Conservation (phyloP, 1,284 basidiomycete species). For the Marasmius sp. region DNA sequence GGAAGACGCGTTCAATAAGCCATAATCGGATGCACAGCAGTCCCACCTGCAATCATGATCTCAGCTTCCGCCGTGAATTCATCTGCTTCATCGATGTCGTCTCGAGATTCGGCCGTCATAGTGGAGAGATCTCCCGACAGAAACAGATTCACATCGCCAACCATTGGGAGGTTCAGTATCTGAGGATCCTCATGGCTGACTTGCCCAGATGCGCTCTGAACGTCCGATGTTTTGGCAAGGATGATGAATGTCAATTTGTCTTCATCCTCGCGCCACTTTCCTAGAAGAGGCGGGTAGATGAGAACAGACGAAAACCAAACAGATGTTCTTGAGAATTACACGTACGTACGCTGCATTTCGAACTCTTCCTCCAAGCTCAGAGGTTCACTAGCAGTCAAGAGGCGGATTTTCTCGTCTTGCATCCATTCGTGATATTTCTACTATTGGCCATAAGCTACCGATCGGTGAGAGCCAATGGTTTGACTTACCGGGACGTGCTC, state of each 20-base stretch:
- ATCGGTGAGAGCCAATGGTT: neutral
- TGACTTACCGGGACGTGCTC: conserved; percentile 62
- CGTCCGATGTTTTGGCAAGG: conserved; percentile 43
- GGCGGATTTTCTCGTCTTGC: conserved; percentile 72
- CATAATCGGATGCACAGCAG: neutral
- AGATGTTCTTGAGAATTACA: neutral
- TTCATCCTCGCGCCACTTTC: conserved; percentile 83
- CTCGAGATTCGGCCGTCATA: neutral
- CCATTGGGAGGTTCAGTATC: conserved; percentile 64
- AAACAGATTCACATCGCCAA: conserved; percentile 94
- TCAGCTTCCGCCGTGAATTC: conserved; percentile 64
- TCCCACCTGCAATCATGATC: conserved; percentile 83
- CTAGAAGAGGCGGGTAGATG: conserved; percentile 34
- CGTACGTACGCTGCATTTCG: conserved; percentile 83
- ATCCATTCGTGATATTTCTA: conserved; percentile 94
- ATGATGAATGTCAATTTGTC: conserved; percentile 96
- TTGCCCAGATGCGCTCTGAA: neutral
- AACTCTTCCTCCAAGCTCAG: conserved; percentile 84
- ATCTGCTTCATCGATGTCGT: conserved; percentile 14
- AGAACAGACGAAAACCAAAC: neutral
- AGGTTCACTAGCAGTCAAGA: conserved; percentile 86
- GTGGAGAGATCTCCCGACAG: conserved; percentile 49
- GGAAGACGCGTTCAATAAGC: neutral
- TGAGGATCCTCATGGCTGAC: conserved; percentile 30
- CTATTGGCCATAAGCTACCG: conserved; percentile 35